phyloP scores from a whole-genome alignment of 1,139 yeast genomes.

The Zygosaccharomyces sapae region DNA sequence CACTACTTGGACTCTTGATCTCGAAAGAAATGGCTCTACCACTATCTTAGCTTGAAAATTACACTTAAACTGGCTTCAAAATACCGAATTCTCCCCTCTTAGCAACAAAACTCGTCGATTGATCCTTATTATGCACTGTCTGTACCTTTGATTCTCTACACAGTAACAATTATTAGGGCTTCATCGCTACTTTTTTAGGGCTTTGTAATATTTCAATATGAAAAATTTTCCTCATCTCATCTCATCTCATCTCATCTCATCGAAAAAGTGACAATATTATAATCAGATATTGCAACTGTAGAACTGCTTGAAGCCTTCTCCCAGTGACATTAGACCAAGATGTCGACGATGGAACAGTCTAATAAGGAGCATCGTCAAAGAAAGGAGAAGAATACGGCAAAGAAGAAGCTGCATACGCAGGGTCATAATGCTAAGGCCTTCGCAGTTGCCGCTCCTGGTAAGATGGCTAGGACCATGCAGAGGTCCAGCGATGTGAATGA shows the following conservation, averaged over 20 bases:
- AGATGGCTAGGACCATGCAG: slow-evolving; percentile 77
- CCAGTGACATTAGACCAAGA: background rate
- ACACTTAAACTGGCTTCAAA: background rate
- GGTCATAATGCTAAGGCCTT: slow-evolving; percentile 96
- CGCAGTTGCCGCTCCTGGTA: slow-evolving; percentile 89
- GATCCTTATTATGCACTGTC: background rate
- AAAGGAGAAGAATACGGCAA: slow-evolving; percentile 59
- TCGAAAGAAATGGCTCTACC: too few species aligned
- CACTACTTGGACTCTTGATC: too few species aligned
- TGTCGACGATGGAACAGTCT: slow-evolving; percentile 42
- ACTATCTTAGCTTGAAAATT: background rate
- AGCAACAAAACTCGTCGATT: background rate
- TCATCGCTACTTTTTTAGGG: slow-evolving; percentile 1
- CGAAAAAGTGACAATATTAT: background rate
- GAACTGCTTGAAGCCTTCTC: background rate
- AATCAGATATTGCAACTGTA: background rate
- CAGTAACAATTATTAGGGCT: background rate
- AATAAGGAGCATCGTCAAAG: slow-evolving; percentile 60
- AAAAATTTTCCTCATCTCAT: slow-evolving; percentile 23
- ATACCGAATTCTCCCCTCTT: background rate
- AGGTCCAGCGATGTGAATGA: slow-evolving; percentile 85
- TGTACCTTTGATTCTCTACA: background rate
- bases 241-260: slow-evolving; percentile 20
- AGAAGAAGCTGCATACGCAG: slow-evolving; percentile 82
- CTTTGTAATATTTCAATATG: slow-evolving; percentile 4